A percentile compares a stretch with the other conserved stretches of the same genome.
phyloP scores from a whole-genome alignment of 1,284 basidiomycete species.

The Trametes pubescens region DNA sequence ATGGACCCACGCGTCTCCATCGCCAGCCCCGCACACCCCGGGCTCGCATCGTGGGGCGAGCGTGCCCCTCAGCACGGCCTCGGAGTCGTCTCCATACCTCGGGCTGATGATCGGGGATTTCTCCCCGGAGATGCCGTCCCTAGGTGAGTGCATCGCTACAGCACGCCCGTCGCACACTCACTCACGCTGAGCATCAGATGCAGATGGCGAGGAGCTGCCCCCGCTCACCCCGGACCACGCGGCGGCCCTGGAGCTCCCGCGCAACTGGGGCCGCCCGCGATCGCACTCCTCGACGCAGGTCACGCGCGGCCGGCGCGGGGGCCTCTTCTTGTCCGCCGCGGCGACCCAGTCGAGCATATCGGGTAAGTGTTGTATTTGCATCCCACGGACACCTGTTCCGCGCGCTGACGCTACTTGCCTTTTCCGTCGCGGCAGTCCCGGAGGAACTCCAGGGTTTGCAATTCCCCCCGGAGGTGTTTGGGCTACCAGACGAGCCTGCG shows the following conservation, averaged over 20 bases:
- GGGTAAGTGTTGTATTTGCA: slow-evolving; percentile 12
- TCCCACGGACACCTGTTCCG: not conserved
- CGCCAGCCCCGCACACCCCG: slow-evolving; percentile 13
- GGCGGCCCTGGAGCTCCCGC: not conserved
- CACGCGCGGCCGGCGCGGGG: not conserved
- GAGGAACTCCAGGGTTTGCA: slow-evolving; percentile 12
- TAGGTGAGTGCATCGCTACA: slow-evolving; percentile 9
- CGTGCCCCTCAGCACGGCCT: slow-evolving; percentile 18
- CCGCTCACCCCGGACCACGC: slow-evolving; percentile 21
- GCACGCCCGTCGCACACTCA: not conserved
- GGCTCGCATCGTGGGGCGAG: slow-evolving; percentile 17
- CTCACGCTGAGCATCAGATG: slow-evolving; percentile 2
- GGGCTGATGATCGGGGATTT: slow-evolving; percentile 12
- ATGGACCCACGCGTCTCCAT: slow-evolving; percentile 12
- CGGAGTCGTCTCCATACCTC: slow-evolving; percentile 19
- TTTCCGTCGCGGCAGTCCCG: slow-evolving; percentile 5
- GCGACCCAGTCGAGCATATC: slow-evolving; percentile 18
- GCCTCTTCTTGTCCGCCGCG: slow-evolving; percentile 10
- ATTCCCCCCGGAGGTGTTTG: slow-evolving; percentile 13
- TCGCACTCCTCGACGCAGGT: slow-evolving; percentile 12
- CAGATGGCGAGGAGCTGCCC: slow-evolving; percentile 17
- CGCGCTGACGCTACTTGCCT: slow-evolving; percentile 16
- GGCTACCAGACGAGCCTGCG: not conserved
- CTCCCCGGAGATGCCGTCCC: slow-evolving; percentile 17
- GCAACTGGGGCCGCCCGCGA: slow-evolving; percentile 5